A percentile compares a stretch with the other conserved stretches of the same genome.
These are phyloP conservation scores for Thyridium curvatum DNA, from an alignment of 2,329 filamentous ascomycete genomes.

Conservation along the genomic window DNA sequence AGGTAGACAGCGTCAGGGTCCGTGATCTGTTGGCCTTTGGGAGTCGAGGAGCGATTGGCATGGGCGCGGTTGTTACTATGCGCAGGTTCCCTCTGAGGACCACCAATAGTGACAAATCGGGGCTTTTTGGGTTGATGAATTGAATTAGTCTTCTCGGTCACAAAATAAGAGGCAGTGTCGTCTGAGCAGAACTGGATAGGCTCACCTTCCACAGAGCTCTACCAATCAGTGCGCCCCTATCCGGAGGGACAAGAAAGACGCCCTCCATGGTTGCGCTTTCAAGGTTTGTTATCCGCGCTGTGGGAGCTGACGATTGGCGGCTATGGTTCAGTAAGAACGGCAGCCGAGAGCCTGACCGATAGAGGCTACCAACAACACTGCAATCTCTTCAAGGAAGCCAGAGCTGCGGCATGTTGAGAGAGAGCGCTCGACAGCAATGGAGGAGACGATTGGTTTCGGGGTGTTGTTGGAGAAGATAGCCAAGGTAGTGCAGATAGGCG, in stretches of 20 bases:
- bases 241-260: slow-evolving; percentile 41
- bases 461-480: too few species aligned
- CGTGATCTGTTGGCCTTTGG: slow-evolving; percentile 20
- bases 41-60: slow-evolving; percentile 22
- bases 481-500: too few species aligned
- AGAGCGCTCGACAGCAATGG: too few species aligned
- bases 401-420: too few species aligned
- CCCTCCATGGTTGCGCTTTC: slow-evolving; percentile 37
- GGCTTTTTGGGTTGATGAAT: slow-evolving; percentile 34
- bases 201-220: slow-evolving; percentile 47
- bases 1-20: slow-evolving; percentile 37
- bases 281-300: too few species aligned
- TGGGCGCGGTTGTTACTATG: slow-evolving; percentile 1
- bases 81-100: slow-evolving; percentile 23
- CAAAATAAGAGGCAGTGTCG: neutral
- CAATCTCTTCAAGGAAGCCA: too few species aligned
- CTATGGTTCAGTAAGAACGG: too few species aligned
- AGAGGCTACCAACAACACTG: too few species aligned
- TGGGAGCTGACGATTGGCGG: too few species aligned
- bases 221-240: slow-evolving; percentile 44
- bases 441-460: too few species aligned
- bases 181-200: neutral
- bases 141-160: neutral
- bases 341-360: too few species aligned
- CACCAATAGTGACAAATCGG: slow-evolving; percentile 53